Percentiles rank a stretch among this genome's conserved stretches.
phyloP scores from a whole-genome alignment of 2,329 filamentous ascomycete species.

The Westerdykella ornata region DNA sequence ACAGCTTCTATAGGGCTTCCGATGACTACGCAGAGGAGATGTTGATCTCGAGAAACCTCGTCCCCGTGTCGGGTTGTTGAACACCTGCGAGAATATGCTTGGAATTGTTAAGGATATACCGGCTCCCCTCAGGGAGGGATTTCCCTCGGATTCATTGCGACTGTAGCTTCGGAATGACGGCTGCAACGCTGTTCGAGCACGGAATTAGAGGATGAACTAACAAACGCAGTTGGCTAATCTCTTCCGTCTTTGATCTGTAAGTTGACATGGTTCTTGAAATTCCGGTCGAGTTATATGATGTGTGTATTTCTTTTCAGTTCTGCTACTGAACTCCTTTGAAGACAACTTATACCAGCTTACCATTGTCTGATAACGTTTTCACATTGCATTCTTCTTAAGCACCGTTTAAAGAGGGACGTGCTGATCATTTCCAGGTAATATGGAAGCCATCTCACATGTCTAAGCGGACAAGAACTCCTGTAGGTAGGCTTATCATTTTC shows the following conservation, averaged over 20 bases:
- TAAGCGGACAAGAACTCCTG: not conserved
- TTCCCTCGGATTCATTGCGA: too few species aligned
- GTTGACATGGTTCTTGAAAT: constrained; percentile 42
- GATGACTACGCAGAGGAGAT: too few species aligned
- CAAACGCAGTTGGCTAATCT: too few species aligned
- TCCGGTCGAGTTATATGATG: constrained; percentile 26
- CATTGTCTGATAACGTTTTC: constrained; percentile 43
- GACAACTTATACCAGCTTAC: constrained; percentile 53
- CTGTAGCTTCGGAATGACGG: too few species aligned
- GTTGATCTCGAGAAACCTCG: too few species aligned
- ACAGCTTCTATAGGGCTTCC: too few species aligned
- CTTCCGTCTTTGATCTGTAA: not conserved
- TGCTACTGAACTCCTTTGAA: constrained; percentile 57
- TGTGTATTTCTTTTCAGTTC: constrained; percentile 51
- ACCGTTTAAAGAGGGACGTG: constrained; percentile 4
- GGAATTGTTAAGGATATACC: too few species aligned
- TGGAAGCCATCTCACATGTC: not conserved
- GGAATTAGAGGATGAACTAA: too few species aligned
- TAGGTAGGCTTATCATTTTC: constrained; percentile 19
- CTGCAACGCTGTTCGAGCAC: too few species aligned
- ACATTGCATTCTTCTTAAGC: constrained; percentile 1
- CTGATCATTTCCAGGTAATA: constrained; percentile 1
- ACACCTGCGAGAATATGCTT: too few species aligned
- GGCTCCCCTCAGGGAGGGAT: too few species aligned
- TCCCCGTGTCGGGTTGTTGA: too few species aligned